phyloP scores from a whole-genome alignment of 2,329 filamentous ascomycete genomes.

The Fusarium oxysporum region DNA sequence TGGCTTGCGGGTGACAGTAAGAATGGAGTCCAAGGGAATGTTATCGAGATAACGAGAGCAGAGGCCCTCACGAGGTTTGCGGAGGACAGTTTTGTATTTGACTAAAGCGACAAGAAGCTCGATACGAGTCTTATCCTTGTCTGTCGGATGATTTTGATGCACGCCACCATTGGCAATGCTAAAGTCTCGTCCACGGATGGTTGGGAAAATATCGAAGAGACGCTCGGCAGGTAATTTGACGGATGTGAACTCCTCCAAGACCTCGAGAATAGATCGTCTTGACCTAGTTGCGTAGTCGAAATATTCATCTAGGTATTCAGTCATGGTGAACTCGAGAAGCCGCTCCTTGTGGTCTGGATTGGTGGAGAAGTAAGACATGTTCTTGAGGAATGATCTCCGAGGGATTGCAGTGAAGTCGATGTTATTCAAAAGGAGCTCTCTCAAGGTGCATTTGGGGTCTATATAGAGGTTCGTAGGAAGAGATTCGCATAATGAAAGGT shows the following conservation, averaged over 20 bases:
- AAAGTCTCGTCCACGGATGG: slow-evolving; percentile 90
- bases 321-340: slow-evolving; percentile 83
- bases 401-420: slow-evolving; percentile 93
- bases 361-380: slow-evolving; percentile 79
- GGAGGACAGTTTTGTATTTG: slow-evolving; percentile 89
- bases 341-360: slow-evolving; percentile 82
- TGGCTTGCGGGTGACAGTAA: slow-evolving; percentile 71
- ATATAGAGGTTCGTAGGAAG: slow-evolving; percentile 53
- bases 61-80: slow-evolving; percentile 84
- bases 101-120: slow-evolving; percentile 89
- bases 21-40: slow-evolving; percentile 66
- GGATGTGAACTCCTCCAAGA: slow-evolving; percentile 88
- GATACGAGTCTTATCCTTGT: slow-evolving; percentile 59
- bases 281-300: slow-evolving; percentile 96
- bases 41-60: slow-evolving; percentile 87
- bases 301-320: slow-evolving; percentile 86
- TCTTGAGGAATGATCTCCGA: slow-evolving; percentile 84
- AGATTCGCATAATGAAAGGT: slow-evolving; percentile 55
- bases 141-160: slow-evolving; percentile 48
- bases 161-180: slow-evolving; percentile 84
- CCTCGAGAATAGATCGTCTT: slow-evolving; percentile 89
- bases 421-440: slow-evolving; percentile 81
- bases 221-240: slow-evolving; percentile 84
- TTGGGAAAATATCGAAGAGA: slow-evolving; percentile 78
- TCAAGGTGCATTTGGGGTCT: slow-evolving; percentile 68